These are phyloP conservation scores for Mucor piriformis DNA, from an alignment of 371 early-diverging fungal genomes.

Conservation along the genomic window DNA sequence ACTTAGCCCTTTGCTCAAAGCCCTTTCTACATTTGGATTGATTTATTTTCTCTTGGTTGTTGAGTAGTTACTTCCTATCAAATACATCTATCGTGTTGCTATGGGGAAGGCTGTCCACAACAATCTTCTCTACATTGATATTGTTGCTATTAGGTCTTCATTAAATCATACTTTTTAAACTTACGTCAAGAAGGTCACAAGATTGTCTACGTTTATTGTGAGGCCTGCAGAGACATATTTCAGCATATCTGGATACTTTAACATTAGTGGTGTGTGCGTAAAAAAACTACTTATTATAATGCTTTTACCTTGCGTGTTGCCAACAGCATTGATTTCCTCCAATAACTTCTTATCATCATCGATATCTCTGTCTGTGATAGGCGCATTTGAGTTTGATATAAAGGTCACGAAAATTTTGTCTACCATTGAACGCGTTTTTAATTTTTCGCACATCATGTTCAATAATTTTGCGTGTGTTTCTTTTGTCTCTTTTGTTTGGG, in stretches of 20 bases:
- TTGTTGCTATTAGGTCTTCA: constrained; percentile 23
- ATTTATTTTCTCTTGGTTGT: constrained; percentile 10
- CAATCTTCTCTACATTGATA: constrained; percentile 17
- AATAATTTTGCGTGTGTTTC: constrained; percentile 19
- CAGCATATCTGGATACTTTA: constrained; percentile 18
- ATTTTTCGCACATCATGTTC: constrained; percentile 18
- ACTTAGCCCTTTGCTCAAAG: constrained; percentile 15
- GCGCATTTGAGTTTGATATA: constrained; percentile 7
- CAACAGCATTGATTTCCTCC: constrained; percentile 16
- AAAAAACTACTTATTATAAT: constrained; percentile 11
- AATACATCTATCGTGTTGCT: constrained; percentile 20
- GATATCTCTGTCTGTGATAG: constrained; percentile 15
- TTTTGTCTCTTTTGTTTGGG: constrained; percentile 23
- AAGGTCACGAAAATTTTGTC: constrained; percentile 22
- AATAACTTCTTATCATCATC: constrained; percentile 6
- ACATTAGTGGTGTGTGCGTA: constrained; percentile 12
- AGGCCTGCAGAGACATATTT: constrained; percentile 18
- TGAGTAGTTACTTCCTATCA: constrained; percentile 20
- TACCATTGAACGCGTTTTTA: constrained; percentile 17
- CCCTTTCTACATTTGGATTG: constrained; percentile 9
- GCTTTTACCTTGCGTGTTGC: constrained; percentile 26
- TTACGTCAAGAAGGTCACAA: constrained; percentile 21
- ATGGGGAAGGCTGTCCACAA: constrained; percentile 22
- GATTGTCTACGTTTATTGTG: constrained; percentile 15
- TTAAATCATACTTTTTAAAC: constrained; percentile 19